Evolutionary conservation across 805 yeast species (phyloP), one percentile per base, ranked within the genome.

Genomic region (Yarrowia sp.): DNA sequence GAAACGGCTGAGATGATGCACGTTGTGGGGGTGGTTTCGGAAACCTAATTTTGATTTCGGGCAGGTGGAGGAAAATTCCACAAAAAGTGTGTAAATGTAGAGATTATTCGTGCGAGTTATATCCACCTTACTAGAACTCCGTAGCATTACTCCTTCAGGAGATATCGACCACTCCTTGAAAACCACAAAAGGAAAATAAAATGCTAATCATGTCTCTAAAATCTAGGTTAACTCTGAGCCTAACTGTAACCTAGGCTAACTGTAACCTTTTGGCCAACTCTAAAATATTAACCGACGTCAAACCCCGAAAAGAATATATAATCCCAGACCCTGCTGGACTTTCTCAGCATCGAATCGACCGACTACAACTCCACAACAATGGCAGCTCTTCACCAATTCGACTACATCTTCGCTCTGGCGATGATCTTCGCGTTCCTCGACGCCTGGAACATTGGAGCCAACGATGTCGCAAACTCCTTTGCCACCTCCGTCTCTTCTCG

Each of bases 401-500:
- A 86, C 74, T 87, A 86, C 72, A 79, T 88, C 72, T 84, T 88
- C 72, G 92, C 90, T 15, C 80, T 86, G 67, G 84, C 84, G 47
- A 80, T 86, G 81, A 74, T 87, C 67, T 87, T 87, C 75, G 92
- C 90, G 66, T 86, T 86, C 78, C 78, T 88, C 69, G 92, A 88
- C 76, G 92, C 92, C 4, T 88, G 85, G 81, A 87, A 87, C 74
- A 87, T 87, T 69, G 92, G 92, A 61, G 93, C 92, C 35, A 88
- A 88, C 72, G 93, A 88, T 78, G 91, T 88, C 66, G 88, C 92
- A 14, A 88, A 88, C 78, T 88, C 93, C 1, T 88, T 86, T 71
- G 88, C 93, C 1, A 87, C 92, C 2, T 83, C 92, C 0, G 86
- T 88, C 5, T 85, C 92, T 13, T 86, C 92, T 11, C 78, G 88